Percentiles rank a stretch among this genome's conserved stretches.
These are phyloP conservation scores for Arthrobotrys conoides DNA, from an alignment of 2,329 filamentous ascomycete species.

Conservation along the genomic window DNA sequence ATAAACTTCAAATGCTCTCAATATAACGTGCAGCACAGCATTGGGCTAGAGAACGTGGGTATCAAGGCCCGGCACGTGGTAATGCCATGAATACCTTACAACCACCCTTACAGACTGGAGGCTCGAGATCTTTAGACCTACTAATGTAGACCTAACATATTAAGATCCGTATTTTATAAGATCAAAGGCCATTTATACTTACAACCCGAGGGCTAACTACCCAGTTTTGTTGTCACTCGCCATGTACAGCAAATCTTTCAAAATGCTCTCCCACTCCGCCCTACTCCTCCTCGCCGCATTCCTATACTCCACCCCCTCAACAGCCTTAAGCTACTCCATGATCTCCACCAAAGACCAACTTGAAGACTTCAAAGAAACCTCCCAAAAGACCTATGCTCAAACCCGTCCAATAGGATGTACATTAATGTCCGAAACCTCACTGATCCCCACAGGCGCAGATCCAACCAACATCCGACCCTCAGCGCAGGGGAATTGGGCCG, in stretches of 20 bases:
- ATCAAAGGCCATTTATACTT: too few relatives aligned
- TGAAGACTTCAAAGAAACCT: background rate
- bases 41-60: background rate
- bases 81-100: too few relatives aligned
- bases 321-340: slow-evolving; percentile 17
- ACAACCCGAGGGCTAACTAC: too few relatives aligned
- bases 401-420: background rate
- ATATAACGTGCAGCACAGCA: background rate
- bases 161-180: too few relatives aligned
- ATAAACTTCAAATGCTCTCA: background rate
- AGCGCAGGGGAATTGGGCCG: background rate
- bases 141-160: too few relatives aligned
- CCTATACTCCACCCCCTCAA: background rate
- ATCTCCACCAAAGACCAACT: background rate
- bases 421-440: background rate
- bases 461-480: background rate
- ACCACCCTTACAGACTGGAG: too few relatives aligned
- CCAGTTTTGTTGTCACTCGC: too few relatives aligned
- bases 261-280: background rate
- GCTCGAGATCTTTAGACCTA: too few relatives aligned
- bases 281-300: background rate
- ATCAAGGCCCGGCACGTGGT: background rate
- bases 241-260: background rate
- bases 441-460: background rate
- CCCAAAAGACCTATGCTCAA: background rate